Conservation (phyloP, 306 rosid species). For the Benincasa hispida region DNA sequence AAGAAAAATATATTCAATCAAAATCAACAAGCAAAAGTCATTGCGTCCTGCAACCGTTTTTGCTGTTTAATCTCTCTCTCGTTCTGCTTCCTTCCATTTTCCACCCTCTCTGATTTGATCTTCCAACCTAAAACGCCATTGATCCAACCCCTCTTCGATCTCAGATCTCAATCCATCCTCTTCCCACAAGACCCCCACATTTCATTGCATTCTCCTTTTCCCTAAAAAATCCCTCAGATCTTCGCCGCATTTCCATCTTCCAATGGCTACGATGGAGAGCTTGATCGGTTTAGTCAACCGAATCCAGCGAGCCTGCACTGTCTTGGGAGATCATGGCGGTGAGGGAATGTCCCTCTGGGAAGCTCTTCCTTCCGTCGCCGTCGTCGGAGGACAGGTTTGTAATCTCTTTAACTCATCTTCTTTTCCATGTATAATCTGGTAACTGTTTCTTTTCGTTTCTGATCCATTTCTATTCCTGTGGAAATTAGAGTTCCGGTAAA, state of each 20-base stretch:
- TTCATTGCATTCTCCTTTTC: not conserved
- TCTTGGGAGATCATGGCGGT: conserved; percentile 90
- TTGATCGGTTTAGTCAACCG: conserved; percentile 94
- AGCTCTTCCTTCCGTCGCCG: conserved; percentile 99
- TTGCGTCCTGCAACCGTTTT: not conserved
- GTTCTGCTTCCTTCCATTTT: not conserved
- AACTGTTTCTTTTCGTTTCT: not conserved
- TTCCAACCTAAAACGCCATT: conserved; percentile 25
- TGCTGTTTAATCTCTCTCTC: conserved; percentile 3
- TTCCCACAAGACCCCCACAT: conserved; percentile 9
- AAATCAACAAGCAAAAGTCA: not conserved
- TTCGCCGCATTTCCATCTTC: conserved; percentile 10
- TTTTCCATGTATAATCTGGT: not conserved
- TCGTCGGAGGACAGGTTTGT: conserved; percentile 93
- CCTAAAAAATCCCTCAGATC: not conserved
- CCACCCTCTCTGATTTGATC: conserved; percentile 19
- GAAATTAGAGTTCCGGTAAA: conserved; percentile 78
- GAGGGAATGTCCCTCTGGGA: conserved; percentile 99
- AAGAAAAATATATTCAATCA: not conserved
- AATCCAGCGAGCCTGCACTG: conserved; percentile 96
- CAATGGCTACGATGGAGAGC: conserved; percentile 98
- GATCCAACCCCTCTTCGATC: not conserved
- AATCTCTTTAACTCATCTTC: no score
- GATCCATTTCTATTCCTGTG: not conserved
- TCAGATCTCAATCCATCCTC: conserved; percentile 11